Evolutionary conservation across 306 rosid genomes (phyloP).

Genomic region (Vigna angularis): DNA sequence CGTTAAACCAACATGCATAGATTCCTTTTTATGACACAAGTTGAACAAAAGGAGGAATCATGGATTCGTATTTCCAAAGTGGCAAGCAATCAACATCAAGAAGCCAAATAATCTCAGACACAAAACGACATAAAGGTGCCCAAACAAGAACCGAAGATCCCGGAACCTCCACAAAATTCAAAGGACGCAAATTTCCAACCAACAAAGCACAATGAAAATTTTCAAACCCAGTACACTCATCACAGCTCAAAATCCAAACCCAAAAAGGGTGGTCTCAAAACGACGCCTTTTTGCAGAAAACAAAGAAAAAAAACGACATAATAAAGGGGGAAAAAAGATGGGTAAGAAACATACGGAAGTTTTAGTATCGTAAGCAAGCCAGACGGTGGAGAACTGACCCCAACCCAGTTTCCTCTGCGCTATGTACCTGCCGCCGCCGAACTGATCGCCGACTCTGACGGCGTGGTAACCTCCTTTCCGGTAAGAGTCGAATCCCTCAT

Average conservation of each 20-base stretch:
- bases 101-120: conserved; percentile 22
- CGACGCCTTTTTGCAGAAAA: not conserved
- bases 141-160: conserved; percentile 32
- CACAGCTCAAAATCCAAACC: conserved; percentile 32
- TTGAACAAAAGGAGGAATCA: conserved; percentile 14
- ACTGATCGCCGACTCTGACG: conserved; percentile 87
- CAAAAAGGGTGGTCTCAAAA: conserved; percentile 25
- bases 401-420: conserved; percentile 96
- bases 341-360: conserved; percentile 61
- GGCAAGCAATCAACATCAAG: conserved; percentile 35
- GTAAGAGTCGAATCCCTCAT: conserved; percentile 91
- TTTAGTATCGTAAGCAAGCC: conserved; percentile 91
- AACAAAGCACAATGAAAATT: not conserved
- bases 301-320: not conserved
- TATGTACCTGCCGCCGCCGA: conserved; percentile 85
- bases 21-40: conserved; percentile 29
- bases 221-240: conserved; percentile 30
- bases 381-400: conserved; percentile 98
- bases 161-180: conserved; percentile 19
- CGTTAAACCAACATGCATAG: conserved; percentile 5
- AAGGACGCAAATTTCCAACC: not conserved
- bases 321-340: not conserved
- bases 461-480: conserved; percentile 98
- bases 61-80: not conserved
- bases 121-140: conserved; percentile 35